Base-by-base conservation (phyloP, 306 rosid species). In the Rosa chinensis region DNA sequence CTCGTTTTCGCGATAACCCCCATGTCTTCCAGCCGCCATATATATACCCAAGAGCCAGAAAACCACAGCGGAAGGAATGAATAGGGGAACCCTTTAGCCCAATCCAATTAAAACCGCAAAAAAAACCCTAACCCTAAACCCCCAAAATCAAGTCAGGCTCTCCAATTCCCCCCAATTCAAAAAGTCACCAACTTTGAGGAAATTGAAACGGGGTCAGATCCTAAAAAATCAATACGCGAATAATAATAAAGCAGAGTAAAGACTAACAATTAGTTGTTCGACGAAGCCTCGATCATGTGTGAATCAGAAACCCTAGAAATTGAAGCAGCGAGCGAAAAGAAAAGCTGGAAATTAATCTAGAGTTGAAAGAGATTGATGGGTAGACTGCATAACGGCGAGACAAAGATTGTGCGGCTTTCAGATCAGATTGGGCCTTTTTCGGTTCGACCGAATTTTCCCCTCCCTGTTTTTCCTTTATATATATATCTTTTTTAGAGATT, bases 1-100 rank as follows among this genome's bases (percentile, higher is more conserved):
- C 79, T 89, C 98, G 75, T 82, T 90, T 16, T 91, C 96, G 44
- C 87, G 93, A 83, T 89, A 93, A 71, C 91, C 90, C 35, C 97
- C 97, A 81, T 90, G 91, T 75, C 96, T 89, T 28, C 99, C 98
- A 83, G 97, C 92, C 56, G 99, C 94, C 99, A 95, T 94, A 76
- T 40, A 77, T 28, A 28, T 28, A 28, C 20, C 56, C 80, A 67
- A 76, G 73, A 69, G n/a, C 37, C 77, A 32, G 71, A 44, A 82
- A 66, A 62, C 28, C 43, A 53, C 81, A 76, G 3, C 73, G 72
- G 77, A 25, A 25, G 72, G 77, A 25, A 25, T 25, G 28, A 66
- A 78, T 44, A 76, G 79, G 73, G 82, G 28, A 89, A 50, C 73
- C 18, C 67, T 32, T 66, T 72, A 44, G 72, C 68, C 8, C 68